Evolutionary conservation across 148 eudicot species (phyloP).

Genomic region (Camellia granthamiana): DNA sequence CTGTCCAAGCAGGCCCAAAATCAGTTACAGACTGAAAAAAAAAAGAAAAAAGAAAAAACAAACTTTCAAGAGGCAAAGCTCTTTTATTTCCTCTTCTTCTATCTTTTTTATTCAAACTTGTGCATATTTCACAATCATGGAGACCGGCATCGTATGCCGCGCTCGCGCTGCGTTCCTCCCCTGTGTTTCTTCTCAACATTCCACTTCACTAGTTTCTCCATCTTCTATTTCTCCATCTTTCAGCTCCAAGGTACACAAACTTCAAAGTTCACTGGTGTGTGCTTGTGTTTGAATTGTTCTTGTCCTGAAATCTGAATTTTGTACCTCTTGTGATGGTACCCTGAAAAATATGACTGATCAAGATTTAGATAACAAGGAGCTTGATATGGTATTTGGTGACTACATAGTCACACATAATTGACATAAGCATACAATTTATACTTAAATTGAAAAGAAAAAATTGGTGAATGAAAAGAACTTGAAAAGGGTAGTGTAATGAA

Average conservation of each 20-base stretch:
- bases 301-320: too few relatives aligned
- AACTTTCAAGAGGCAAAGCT: slow-evolving; percentile 10
- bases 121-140: slow-evolving; percentile 36
- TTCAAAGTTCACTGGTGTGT: too few relatives aligned
- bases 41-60: not conserved
- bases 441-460: not conserved
- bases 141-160: slow-evolving; percentile 64
- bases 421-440: not conserved
- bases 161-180: slow-evolving; percentile 65
- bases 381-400: too few relatives aligned
- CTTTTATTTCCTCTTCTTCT: not conserved
- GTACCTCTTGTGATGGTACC: not conserved
- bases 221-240: slow-evolving; percentile 47
- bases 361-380: not conserved
- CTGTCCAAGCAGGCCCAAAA: slow-evolving; percentile 2
- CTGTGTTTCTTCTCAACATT: slow-evolving; percentile 52
- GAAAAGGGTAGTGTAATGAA: slow-evolving; percentile 7
- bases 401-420: not conserved
- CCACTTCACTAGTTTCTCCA: slow-evolving; percentile 49
- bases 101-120: not conserved
- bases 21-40: not conserved
- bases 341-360: not conserved
- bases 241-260: slow-evolving; percentile 56
- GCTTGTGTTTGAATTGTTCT: too few relatives aligned
- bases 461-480: not conserved